These are phyloP conservation scores for Planoprotostelium fungivorum DNA, from an alignment of 78 protist species.

Conservation along the genomic window DNA sequence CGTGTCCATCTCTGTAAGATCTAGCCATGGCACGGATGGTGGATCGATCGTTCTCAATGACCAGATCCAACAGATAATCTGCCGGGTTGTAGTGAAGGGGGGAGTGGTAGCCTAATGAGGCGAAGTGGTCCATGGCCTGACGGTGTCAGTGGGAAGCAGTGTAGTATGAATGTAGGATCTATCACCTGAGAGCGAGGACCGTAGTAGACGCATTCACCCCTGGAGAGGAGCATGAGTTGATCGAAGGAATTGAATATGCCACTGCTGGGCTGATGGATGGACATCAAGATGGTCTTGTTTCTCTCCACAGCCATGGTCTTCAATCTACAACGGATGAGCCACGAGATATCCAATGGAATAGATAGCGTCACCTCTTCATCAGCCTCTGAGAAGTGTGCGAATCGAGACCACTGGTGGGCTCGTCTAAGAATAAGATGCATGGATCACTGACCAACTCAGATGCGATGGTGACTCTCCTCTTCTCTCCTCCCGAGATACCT, in stretches of 20 bases:
- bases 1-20: neutral
- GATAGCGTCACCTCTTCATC: neutral
- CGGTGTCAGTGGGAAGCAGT: no score
- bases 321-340: neutral
- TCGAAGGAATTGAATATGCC: constrained; percentile 72
- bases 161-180: neutral
- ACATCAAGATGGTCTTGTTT: constrained; percentile 42
- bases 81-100: constrained; percentile 60
- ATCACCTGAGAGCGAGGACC: constrained; percentile 44
- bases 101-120: constrained; percentile 29
- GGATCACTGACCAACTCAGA: constrained; percentile 74
- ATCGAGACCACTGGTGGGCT: constrained; percentile 80
- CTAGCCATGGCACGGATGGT: neutral
- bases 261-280: constrained; percentile 85
- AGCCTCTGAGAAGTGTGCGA: constrained; percentile 17
- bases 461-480: constrained; percentile 65
- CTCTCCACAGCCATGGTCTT: constrained; percentile 19
- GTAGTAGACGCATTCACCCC: constrained; percentile 42
- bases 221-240: constrained; percentile 20
- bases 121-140: constrained; percentile 12
- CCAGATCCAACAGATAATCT: constrained; percentile 46
- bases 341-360: neutral
- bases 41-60: constrained; percentile 11
- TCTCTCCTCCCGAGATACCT: constrained; percentile 93
- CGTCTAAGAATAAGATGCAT: constrained; percentile 73